Conservation (phyloP, 176 grass and related monocot genomes). For the Elymus sibiricus region DNA sequence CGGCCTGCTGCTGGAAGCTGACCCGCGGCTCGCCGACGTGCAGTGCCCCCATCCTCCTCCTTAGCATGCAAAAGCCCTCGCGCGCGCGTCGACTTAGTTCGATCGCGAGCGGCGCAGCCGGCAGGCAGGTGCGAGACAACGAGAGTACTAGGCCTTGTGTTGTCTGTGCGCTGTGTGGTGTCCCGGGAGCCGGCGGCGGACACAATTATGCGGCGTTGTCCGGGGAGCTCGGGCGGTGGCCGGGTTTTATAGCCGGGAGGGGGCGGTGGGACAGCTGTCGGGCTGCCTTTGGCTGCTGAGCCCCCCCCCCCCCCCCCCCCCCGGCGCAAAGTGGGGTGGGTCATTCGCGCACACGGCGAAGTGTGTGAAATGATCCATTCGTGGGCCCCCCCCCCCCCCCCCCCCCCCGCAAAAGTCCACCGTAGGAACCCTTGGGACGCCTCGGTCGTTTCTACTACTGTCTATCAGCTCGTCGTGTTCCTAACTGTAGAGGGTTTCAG, state of each 20-base stretch:
- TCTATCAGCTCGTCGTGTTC: background rate
- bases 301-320: no score
- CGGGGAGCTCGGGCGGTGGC: background rate
- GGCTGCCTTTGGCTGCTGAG: background rate
- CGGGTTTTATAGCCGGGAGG: constrained; percentile 29
- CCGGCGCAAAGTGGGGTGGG: no score
- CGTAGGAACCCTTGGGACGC: background rate
- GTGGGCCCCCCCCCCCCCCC: background rate
- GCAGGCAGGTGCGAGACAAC: background rate
- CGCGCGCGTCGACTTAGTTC: background rate
- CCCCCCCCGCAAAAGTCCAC: background rate
- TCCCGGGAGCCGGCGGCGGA: constrained; percentile 22
- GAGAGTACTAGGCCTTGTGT: background rate
- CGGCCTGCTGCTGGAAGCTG: constrained; percentile 30
- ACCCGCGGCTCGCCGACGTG: constrained; percentile 50
- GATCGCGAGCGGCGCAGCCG: constrained; percentile 15
- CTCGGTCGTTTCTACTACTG: background rate
- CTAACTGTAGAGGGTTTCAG: no score
- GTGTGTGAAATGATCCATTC: background rate
- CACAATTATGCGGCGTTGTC: constrained; percentile 35
- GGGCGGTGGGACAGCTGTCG: constrained; percentile 24
- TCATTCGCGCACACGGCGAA: constrained; percentile 17
- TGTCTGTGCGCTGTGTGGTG: constrained; percentile 27
- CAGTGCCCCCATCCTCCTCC: constrained; percentile 65
- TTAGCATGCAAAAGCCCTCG: constrained; percentile 28